Conservation (phyloP, 2,329 filamentous ascomycete genomes). For the Xylariaceae sp. region DNA sequence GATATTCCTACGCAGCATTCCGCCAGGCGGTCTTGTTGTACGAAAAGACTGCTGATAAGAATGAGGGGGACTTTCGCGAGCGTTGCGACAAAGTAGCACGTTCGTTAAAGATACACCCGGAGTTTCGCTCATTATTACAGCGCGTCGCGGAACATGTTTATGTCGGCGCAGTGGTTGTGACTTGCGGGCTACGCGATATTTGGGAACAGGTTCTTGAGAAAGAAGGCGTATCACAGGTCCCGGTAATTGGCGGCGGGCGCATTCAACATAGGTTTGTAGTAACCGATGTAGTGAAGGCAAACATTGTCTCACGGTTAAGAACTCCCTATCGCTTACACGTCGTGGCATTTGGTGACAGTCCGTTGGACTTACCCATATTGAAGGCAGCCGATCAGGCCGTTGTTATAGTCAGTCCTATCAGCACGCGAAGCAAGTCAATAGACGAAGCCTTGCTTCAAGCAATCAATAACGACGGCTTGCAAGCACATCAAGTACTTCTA, state of each 20-base stretch:
- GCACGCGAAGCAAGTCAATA: conserved; percentile 51
- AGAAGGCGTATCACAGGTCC: conserved; percentile 41
- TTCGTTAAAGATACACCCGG: conserved; percentile 41
- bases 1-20: conserved; percentile 55
- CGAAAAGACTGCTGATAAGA: conserved; percentile 31
- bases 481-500: conserved; percentile 46
- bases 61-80: conserved; percentile 39
- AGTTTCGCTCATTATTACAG: conserved; percentile 46
- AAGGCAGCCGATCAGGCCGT: conserved; percentile 49
- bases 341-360: conserved; percentile 60
- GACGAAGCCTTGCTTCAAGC: conserved; percentile 41
- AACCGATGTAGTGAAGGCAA: conserved; percentile 48
- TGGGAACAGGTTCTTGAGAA: conserved; percentile 54
- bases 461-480: conserved; percentile 40
- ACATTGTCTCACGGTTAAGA: conserved; percentile 43
- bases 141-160: conserved; percentile 30
- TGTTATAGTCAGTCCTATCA: conserved; percentile 52
- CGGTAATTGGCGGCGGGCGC: conserved; percentile 52
- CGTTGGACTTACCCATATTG: conserved; percentile 58
- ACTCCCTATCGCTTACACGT: conserved; percentile 37
- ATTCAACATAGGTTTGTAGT: conserved; percentile 49
- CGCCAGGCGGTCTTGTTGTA: conserved; percentile 52
- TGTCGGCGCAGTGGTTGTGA: conserved; percentile 50
- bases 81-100: conserved; percentile 45
- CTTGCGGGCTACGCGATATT: conserved; percentile 49